Evolutionary conservation across 495 filamentous ascomycete genomes (phyloP), one percentile per base, ranked within the genome.

Genomic region (Chlorociboria aeruginascens): DNA sequence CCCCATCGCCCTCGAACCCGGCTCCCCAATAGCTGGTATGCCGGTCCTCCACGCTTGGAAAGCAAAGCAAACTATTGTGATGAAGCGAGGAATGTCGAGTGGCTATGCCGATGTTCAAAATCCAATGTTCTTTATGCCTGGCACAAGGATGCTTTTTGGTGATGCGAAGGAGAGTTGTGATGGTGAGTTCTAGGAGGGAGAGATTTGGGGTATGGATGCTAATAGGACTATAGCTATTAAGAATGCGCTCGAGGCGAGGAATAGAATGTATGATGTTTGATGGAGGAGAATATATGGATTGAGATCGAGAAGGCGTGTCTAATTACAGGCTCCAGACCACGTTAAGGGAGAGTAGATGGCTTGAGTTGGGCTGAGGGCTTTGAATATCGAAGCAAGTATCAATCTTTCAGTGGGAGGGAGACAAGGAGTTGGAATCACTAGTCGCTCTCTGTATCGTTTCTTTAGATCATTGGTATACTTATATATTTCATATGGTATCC

Each of bases 101-200:
- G 85, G 85, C 60, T 90, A 90, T 60, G 85, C 85, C 32, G 85
- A 90, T 61, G 83, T 90, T 4, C 82, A 81, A 8, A 90, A 90
- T 61, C 85, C 85, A 16, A 86, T 90, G 83, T 89, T 89, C 65
- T 88, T 78, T 61, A 86, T 85, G 82, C 81, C 82, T 0, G 78
- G 79, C 20, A 86, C 83, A 7, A 83, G 77, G 62, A 90, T 89
- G 85, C 63, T 90, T 14, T 90, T 90, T 61, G 85, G 85, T 20
- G 85, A 90, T 68, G 85, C 85, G 6, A 85, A 84, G 66, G 71
- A 76, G 43, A 82, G 78, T 37, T 89, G 85, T 52, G 85, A 90
- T 69, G 82, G 76, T 78, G 41, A 65, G 70, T 57, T 12, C 29
- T 37, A 11, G 41, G 41, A 6, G 31, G 8, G 40, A n/a, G 32